Base-by-base conservation (phyloP, 306 rosid species). In the Arachis stenosperma region DNA sequence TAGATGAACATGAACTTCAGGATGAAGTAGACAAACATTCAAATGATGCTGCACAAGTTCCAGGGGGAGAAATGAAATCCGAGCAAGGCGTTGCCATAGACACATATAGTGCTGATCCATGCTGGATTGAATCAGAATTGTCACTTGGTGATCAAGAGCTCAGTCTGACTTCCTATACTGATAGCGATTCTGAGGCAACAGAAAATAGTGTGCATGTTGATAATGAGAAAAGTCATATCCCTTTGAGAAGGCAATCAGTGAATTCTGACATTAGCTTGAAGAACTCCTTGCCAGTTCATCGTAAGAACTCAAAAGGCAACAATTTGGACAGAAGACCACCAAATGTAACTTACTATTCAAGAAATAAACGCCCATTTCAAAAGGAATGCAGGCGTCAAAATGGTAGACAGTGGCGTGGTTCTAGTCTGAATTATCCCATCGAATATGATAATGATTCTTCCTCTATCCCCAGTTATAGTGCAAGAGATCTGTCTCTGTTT, bases 91-190 rank as follows among this genome's bases (percentile, higher is more conserved):
- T 70, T 68, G 76, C 65, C 56, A 13, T 52, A 48, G 81, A 76
- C 37, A 59, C 79, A 61, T 78, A 30, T 48, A 40, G 41, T 84
- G 76, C 80, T 42, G 83, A 80, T 83, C 79, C 78, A 52, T 67
- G 71, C 83, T 75, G 74, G 86, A 65, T 61, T 63, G 91, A 86
- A 66, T 67, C 91, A 67, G 90, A 83, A 74, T 61, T 88, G 75
- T 86, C 86, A 64, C 81, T 86, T 67, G 86, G 82, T 50, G 91
- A 86, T 82, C 85, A 76, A 39, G 86, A 85, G 50, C 85, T 78
- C 73, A 86, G 86, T 81, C 83, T 86, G 82, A 76, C 90, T 64
- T 86, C 93, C 72, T 90, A 84, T 78, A 74, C 78, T 76, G 90
- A 55, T 56, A 79, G 79, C 79, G 93, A 86, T 80, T 86, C 85